Base-by-base conservation (phyloP, 345 rosid genomes). In the Eucalyptus pauciflora region DNA sequence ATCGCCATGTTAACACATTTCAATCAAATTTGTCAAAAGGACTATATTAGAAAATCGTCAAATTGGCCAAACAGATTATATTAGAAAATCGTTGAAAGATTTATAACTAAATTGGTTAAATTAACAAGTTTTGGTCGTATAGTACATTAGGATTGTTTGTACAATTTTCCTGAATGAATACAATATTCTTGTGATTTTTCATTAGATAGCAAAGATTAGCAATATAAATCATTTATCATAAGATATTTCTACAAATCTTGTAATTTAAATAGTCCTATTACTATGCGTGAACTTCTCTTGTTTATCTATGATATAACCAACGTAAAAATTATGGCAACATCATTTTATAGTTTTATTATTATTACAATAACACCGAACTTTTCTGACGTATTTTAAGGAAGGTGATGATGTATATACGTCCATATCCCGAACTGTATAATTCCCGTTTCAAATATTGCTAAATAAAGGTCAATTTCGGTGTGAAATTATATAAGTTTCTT, bases 1-100 rank as follows among this genome's bases (percentile, higher is more conserved):
- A 56, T 56, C 2, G 13, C 62, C 62, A 24, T 24, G 12, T 24
- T 0, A 56, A 24, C 29, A 56, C 29, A 24, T 56, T 24, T 6
- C 3, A 22, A 0, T 5, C 1, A 24, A 56, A 56, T 24, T 56
- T 1, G 0, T 0, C 62, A 22, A 56, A 56, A 56, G 0, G 25
- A 18, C 0, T 18, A 52, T 20, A 52, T 52, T 18, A 18, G 1
- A 52, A 52, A 52, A 52, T 52, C 4, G 1, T 52, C 4, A 7
- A 3, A 52, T 52, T 52, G 58, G 10, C 10, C 0, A 52, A 2
- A 52, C 1, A 52, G 0, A 52, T 52, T 18, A 7, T 1, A 52
- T 52, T 18, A 13, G 6, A 24, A 56, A 56, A 9, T 56, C 6
- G 1, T 56, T 9, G 11, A 56, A 56, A 56, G 29, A 24, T 56